Evolutionary conservation across 495 filamentous ascomycete genomes (phyloP).

Genomic region (Penicillium pulvis): DNA sequence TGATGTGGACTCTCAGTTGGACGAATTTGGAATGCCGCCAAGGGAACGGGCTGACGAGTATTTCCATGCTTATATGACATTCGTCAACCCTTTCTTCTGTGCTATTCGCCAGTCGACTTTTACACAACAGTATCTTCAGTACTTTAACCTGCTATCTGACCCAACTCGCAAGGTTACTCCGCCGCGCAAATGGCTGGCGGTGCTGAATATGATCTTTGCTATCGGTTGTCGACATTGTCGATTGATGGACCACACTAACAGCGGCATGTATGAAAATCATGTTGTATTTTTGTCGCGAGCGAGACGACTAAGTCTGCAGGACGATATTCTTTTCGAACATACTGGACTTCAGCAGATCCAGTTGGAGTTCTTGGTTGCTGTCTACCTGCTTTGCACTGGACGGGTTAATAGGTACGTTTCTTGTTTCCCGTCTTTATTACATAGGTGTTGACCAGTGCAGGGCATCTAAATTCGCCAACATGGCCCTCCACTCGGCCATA

Average conservation of each 20-base stretch:
- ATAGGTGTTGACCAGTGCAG: slow-evolving; percentile 33
- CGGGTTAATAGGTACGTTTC: slow-evolving; percentile 60
- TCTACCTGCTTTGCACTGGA: slow-evolving; percentile 61
- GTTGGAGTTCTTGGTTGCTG: slow-evolving; percentile 51
- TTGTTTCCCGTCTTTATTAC: not conserved
- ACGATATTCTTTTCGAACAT: slow-evolving; percentile 54
- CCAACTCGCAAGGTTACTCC: slow-evolving; percentile 33
- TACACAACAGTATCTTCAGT: slow-evolving; percentile 43
- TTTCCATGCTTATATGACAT: slow-evolving; percentile 55
- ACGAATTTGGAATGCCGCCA: slow-evolving; percentile 54
- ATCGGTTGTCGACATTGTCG: slow-evolving; percentile 51
- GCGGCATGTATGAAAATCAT: slow-evolving; percentile 46
- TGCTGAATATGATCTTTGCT: slow-evolving; percentile 67
- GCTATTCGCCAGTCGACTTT: slow-evolving; percentile 51
- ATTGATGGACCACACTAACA: not conserved
- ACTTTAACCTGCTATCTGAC: slow-evolving; percentile 25
- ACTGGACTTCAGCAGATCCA: slow-evolving; percentile 63
- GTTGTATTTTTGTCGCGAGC: slow-evolving; percentile 60
- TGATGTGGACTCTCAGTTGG: slow-evolving; percentile 35
- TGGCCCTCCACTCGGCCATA: slow-evolving; percentile 59
- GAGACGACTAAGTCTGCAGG: slow-evolving; percentile 52
- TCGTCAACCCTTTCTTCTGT: slow-evolving; percentile 59
- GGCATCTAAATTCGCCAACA: slow-evolving; percentile 59
- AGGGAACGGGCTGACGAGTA: slow-evolving; percentile 53
- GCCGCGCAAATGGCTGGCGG: slow-evolving; percentile 54